Evolutionary conservation across 148 eudicot species (phyloP).

Genomic region (Gaultheria prostrata): DNA sequence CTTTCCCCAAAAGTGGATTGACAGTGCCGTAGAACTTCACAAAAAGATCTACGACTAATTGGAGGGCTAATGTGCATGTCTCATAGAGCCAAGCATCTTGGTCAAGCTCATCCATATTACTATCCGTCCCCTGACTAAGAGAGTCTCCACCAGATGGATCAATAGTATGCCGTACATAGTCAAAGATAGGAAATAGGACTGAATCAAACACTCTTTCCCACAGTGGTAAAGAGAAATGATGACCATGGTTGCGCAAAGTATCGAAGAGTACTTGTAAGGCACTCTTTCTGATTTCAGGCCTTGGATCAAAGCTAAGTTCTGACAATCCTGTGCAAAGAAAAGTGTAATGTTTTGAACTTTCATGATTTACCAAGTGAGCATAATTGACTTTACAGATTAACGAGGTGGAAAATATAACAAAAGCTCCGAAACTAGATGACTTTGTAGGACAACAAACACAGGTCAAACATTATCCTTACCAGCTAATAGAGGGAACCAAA

Average conservation of each 20-base stretch:
- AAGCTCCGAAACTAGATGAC: not conserved
- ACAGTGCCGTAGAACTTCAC: slow-evolving; percentile 86
- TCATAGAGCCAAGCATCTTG: slow-evolving; percentile 98
- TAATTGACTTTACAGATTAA: not conserved
- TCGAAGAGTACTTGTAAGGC: slow-evolving; percentile 92
- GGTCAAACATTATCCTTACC: slow-evolving; percentile 47
- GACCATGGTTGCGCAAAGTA: slow-evolving; percentile 88
- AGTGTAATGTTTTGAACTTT: not conserved
- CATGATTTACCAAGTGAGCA: not conserved
- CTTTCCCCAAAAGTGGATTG: slow-evolving; percentile 79
- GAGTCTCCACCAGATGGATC: slow-evolving; percentile 69
- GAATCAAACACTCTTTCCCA: slow-evolving; percentile 98
- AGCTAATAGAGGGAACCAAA: slow-evolving; percentile 98
- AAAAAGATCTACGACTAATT: slow-evolving; percentile 91
- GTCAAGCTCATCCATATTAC: slow-evolving; percentile 62
- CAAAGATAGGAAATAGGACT: slow-evolving; percentile 92
- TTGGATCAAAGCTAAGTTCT: slow-evolving; percentile 98
- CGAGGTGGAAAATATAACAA: not conserved
- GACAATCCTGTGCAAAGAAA: slow-evolving; percentile 63
- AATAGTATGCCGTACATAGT: slow-evolving; percentile 86
- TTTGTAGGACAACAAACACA: not conserved
- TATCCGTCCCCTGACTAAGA: slow-evolving; percentile 41
- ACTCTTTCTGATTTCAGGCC: slow-evolving; percentile 89
- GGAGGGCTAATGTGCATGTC: slow-evolving; percentile 96
- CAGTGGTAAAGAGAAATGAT: slow-evolving; percentile 80